phyloP scores from a whole-genome alignment of 2,329 filamentous ascomycete species.

The Immersiporthe knoxdaviesiana region DNA sequence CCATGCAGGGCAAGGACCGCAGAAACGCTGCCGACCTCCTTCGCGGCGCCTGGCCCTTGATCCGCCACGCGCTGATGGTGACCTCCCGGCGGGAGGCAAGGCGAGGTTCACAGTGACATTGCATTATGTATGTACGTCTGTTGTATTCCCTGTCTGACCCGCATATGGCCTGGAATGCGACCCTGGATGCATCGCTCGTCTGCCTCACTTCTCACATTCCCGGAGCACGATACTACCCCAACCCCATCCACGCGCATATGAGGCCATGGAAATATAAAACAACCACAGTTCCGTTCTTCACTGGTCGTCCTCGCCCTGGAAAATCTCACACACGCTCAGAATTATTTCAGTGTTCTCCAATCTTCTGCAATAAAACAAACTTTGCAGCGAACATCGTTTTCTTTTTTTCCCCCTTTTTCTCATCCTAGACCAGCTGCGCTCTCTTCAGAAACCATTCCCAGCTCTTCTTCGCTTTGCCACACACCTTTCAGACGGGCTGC shows the following conservation, averaged over 20 bases:
- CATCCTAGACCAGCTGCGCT: background rate
- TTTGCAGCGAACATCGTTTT: no score
- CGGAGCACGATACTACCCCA: slow-evolving; percentile 26
- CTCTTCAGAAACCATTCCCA: background rate
- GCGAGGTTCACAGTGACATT: slow-evolving; percentile 1
- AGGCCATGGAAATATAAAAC: slow-evolving; percentile 24
- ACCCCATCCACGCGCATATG: slow-evolving; percentile 23
- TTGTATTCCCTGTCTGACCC: slow-evolving; percentile 1
- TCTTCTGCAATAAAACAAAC: background rate
- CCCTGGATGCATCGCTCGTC: slow-evolving; percentile 22
- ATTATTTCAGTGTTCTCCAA: background rate
- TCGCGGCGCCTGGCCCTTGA: slow-evolving; percentile 6
- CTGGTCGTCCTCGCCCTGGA: slow-evolving; percentile 9
- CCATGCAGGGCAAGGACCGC: background rate
- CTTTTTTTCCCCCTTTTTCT: background rate
- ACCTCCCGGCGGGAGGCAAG: background rate
- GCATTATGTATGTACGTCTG: background rate
- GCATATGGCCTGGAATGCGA: slow-evolving; percentile 3
- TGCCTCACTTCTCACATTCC: slow-evolving; percentile 26
- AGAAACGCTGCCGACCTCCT: background rate
- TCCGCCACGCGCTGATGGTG: slow-evolving; percentile 6
- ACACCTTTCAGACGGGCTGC: background rate
- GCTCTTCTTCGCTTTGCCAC: background rate
- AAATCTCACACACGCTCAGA: slow-evolving; percentile 8
- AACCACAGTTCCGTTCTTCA: slow-evolving; percentile 15